Conservation (phyloP, 228 moss, liverwort and hornwort genomes). For the Sphagnum magellanicum region DNA sequence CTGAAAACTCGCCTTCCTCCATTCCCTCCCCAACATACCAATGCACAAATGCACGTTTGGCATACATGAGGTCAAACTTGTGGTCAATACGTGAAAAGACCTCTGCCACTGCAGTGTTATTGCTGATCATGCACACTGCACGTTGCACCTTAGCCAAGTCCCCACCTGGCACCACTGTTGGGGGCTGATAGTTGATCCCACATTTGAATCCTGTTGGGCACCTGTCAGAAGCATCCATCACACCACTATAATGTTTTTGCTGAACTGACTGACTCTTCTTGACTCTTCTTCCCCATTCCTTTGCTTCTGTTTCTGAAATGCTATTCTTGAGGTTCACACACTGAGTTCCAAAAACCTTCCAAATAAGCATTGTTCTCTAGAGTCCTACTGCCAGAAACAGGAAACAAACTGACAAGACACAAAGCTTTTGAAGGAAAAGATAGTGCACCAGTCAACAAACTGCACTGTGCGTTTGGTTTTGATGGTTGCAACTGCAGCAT, state of each 20-base stretch:
- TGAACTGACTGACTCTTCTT: too few relatives aligned
- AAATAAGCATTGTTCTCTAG: too few relatives aligned
- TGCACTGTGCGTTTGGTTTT: constrained; percentile 84
- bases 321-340: too few relatives aligned
- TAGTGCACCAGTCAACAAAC: constrained; percentile 67
- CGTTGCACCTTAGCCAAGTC: constrained; percentile 11
- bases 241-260: too few relatives aligned
- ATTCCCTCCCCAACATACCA: constrained; percentile 3
- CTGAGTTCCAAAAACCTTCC: too few relatives aligned
- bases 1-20: constrained; percentile 1
- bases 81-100: constrained; percentile 1
- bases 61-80: constrained; percentile 6
- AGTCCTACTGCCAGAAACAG: too few relatives aligned
- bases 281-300: too few relatives aligned
- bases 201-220: constrained; percentile 27
- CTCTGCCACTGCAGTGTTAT: constrained; percentile 1
- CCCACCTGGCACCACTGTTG: constrained; percentile 53
- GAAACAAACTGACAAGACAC: too few relatives aligned
- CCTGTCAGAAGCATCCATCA: not conserved
- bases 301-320: too few relatives aligned
- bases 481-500: constrained; percentile 65
- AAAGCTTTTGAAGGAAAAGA: not conserved
- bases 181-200: constrained; percentile 59
- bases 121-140: constrained; percentile 2
- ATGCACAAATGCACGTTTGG: constrained; percentile 2